These are phyloP conservation scores for Fusarium setosum DNA, from an alignment of 2,329 filamentous ascomycete genomes.

Conservation along the genomic window DNA sequence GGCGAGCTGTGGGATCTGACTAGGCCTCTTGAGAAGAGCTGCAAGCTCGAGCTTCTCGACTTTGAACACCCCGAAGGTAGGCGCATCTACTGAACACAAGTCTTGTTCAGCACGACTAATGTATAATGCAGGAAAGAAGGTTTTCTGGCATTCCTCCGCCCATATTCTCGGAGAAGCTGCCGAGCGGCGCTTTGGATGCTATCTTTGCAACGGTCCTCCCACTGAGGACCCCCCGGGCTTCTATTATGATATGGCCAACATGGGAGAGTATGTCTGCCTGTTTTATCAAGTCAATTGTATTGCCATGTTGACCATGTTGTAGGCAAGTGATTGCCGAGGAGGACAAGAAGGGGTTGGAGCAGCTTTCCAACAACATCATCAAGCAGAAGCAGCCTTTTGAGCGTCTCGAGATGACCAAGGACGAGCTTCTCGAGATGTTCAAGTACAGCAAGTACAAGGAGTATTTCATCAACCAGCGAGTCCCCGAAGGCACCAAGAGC, in stretches of 20 bases:
- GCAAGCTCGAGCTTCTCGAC: conserved; percentile 84
- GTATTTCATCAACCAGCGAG: conserved; percentile 81
- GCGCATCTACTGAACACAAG: neutral
- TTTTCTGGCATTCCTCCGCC: conserved; percentile 98
- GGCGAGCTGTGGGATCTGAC: conserved; percentile 93
- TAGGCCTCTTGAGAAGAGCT: conserved; percentile 87
- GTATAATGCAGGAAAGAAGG: conserved; percentile 75
- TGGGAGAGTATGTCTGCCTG: conserved; percentile 48
- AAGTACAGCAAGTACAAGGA: conserved; percentile 98
- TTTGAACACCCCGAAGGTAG: conserved; percentile 69
- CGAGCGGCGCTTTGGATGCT: conserved; percentile 90
- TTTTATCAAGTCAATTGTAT: neutral
- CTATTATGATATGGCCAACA: conserved; percentile 93
- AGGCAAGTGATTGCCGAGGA: conserved; percentile 77
- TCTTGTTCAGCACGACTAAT: neutral
- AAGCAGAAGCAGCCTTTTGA: conserved; percentile 98
- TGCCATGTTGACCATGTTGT: conserved; percentile 54
- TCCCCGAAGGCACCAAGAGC: conserved; percentile 87
- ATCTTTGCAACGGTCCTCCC: conserved; percentile 92
- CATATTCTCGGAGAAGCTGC: conserved; percentile 96
- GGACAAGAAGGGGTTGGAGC: conserved; percentile 89
- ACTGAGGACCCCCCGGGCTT: conserved; percentile 83
- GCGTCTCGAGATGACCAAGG: conserved; percentile 88
- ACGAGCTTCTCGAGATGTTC: conserved; percentile 94
- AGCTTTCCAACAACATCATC: conserved; percentile 82